Evolutionary conservation across 2,329 filamentous ascomycete genomes (phyloP).

Genomic region (Emydomyces testavorans): DNA sequence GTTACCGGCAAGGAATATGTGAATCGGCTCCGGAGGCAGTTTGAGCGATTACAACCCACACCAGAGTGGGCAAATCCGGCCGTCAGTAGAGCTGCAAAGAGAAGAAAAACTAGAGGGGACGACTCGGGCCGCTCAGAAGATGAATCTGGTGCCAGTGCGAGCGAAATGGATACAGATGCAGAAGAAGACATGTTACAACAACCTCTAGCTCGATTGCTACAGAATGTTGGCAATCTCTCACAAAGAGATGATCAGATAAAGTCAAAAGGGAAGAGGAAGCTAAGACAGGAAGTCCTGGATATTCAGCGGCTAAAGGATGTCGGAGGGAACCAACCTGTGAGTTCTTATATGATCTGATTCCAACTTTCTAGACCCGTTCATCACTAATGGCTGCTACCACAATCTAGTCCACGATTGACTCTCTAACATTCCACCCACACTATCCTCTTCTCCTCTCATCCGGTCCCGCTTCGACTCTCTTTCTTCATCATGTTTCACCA

Average conservation of each 20-base stretch:
- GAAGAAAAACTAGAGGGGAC: constrained; percentile 29
- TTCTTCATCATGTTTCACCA: constrained; percentile 77
- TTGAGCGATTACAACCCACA: constrained; percentile 47
- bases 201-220: constrained; percentile 68
- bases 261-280: constrained; percentile 51
- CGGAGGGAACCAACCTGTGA: constrained; percentile 58
- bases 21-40: constrained; percentile 67
- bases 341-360: constrained; percentile 17
- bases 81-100: constrained; percentile 36
- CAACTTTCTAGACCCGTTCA: neutral
- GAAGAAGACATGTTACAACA: constrained; percentile 55
- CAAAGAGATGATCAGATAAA: constrained; percentile 38
- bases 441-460: constrained; percentile 83
- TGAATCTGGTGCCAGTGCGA: constrained; percentile 37
- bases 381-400: neutral
- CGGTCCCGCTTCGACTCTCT: constrained; percentile 72
- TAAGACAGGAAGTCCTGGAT: constrained; percentile 78
- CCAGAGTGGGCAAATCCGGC: constrained; percentile 50
- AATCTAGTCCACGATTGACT: constrained; percentile 57
- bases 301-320: constrained; percentile 85
- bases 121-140: constrained; percentile 18
- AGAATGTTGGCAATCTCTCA: constrained; percentile 58
- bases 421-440: constrained; percentile 77
- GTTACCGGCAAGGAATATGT: constrained; percentile 80
- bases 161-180: constrained; percentile 46